phyloP scores from a whole-genome alignment of 2,329 filamentous ascomycete genomes.

The Balansia obtecta region DNA sequence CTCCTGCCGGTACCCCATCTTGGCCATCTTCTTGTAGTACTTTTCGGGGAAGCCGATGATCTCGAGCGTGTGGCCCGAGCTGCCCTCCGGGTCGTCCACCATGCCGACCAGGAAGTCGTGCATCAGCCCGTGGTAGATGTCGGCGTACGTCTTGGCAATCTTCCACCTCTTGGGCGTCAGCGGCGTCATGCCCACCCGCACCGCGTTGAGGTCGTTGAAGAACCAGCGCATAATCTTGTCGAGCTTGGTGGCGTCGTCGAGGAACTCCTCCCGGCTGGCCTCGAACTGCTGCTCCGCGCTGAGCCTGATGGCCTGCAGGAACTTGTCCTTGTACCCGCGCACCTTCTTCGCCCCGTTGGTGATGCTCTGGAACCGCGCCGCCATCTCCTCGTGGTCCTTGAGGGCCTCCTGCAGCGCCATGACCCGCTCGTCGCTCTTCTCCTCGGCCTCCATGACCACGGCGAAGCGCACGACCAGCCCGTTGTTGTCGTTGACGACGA shows the following conservation, averaged over 20 bases:
- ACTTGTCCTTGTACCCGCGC: conserved; percentile 94
- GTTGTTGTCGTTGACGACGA: conserved; percentile 78
- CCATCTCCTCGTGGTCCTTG: conserved; percentile 91
- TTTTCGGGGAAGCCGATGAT: conserved; percentile 93
- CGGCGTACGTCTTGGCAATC: conserved; percentile 79
- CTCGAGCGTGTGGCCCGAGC: conserved; percentile 74
- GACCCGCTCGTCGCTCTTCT: conserved; percentile 89
- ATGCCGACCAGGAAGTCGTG: conserved; percentile 79
- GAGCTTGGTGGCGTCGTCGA: conserved; percentile 69
- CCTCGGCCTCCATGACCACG: conserved; percentile 86
- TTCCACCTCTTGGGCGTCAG: conserved; percentile 96
- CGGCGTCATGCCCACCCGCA: conserved; percentile 81
- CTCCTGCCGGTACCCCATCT: conserved; percentile 66
- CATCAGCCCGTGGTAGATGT: conserved; percentile 90
- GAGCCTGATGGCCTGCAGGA: conserved; percentile 65
- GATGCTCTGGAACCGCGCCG: conserved; percentile 86
- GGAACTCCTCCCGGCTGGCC: conserved; percentile 58
- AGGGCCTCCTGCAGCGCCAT: conserved; percentile 87
- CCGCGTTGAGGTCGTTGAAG: conserved; percentile 94
- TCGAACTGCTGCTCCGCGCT: conserved; percentile 65
- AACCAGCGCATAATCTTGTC: conserved; percentile 91
- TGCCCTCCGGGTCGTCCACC: conserved; percentile 70
- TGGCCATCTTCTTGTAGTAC: conserved; percentile 92
- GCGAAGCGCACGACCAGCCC: conserved; percentile 84
- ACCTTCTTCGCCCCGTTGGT: conserved; percentile 85